phyloP scores from a whole-genome alignment of 371 early-diverging fungal species.

The Actinomucor elegans region DNA sequence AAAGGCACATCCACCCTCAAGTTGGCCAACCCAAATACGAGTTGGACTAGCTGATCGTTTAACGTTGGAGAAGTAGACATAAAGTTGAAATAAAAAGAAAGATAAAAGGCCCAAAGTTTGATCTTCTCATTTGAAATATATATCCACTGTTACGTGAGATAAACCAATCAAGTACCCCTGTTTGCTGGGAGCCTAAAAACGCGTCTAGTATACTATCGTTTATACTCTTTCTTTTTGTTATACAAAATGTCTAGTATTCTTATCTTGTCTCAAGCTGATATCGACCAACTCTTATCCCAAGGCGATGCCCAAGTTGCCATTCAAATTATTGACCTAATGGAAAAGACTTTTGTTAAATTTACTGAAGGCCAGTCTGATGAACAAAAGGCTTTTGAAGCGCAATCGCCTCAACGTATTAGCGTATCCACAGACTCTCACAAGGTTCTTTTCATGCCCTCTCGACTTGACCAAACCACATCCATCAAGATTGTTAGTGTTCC shows the following conservation, averaged over 20 bases:
- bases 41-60: constrained; percentile 28
- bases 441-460: constrained; percentile 60
- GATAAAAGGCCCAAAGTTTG: not conserved
- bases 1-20: constrained; percentile 30
- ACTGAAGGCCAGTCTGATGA: constrained; percentile 22
- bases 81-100: not conserved
- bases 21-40: constrained; percentile 29
- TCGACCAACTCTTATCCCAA: constrained; percentile 24
- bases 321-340: constrained; percentile 43
- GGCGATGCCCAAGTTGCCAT: constrained; percentile 18
- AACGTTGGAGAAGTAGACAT: constrained; percentile 14
- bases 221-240: not conserved
- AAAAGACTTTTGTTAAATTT: constrained; percentile 30
- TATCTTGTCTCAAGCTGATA: constrained; percentile 33
- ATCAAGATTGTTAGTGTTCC: constrained; percentile 63
- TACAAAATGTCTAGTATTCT: constrained; percentile 10
- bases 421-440: constrained; percentile 44
- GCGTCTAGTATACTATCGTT: not conserved
- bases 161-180: constrained; percentile 10
- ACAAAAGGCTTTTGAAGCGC: constrained; percentile 33
- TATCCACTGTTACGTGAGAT: not conserved
- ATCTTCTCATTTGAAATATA: too few species aligned
- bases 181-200: too few species aligned
- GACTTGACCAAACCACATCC: constrained; percentile 51
- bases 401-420: constrained; percentile 53